Base-by-base conservation (phyloP, 139 green algal genomes). In the Chlamydomonas incerta region DNA sequence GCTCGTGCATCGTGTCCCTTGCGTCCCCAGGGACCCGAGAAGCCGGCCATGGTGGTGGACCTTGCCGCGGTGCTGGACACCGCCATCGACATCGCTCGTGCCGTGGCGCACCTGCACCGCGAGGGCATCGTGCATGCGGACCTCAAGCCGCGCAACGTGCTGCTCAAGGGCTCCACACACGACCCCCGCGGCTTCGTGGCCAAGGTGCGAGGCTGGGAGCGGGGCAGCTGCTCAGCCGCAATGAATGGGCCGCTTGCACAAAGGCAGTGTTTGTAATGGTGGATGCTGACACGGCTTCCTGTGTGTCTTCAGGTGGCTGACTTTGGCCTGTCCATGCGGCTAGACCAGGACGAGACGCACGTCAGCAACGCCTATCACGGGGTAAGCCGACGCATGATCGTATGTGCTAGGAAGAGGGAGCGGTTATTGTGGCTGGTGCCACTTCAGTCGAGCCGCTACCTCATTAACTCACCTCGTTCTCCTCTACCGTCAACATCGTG, bases 101-200 rank as follows among this genome's bases (percentile, higher is more conserved):
- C 87, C 8, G 72, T 93, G 80, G 55, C 81, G 55, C 87, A 91
- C 68, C 84, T 93, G 73, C 89, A 93, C 87, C 79, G 47, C 23
- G 68, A 91, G 58, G 73, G 83, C 55, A 87, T 93, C 68, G 86
- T 93, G 46, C 89, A 92, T 20, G 77, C 77, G 41, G 88, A 90
- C 69, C 71, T 91, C 5, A 89, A 89, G 62, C 46, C 81, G 33
- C 69, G 72, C 55, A 91, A 91, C 35, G 83, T 91, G 34, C 88
- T 91, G 80, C 80, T 91, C 28, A 88, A 86, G 26, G 37, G 63
- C 50, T 82, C 70, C 63, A 82, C 74, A 33, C 75, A 41, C 50
- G 69, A 66, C 67, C 57, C 74, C 20, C 72, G 60, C 47, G 50
- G 55, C n/a, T 69, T 85, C 29, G 57, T 82, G n/a, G 85, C 60